Evolutionary conservation across 345 rosid genomes (phyloP).

Genomic region (Rubroshorea leprosula): DNA sequence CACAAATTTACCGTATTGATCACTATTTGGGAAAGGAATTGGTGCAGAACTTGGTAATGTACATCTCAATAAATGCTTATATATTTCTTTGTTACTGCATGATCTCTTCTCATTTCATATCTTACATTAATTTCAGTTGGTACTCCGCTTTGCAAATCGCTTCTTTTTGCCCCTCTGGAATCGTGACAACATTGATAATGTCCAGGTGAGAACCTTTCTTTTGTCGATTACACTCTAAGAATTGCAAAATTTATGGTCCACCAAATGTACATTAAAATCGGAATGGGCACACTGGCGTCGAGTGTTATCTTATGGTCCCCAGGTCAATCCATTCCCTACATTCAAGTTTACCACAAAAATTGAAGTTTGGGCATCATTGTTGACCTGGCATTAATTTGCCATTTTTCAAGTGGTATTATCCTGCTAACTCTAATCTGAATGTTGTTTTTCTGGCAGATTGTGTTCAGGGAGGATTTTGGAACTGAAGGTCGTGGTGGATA

Average conservation of each 20-base stretch:
- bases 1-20: conserved; percentile 90
- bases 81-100: conserved; percentile 12
- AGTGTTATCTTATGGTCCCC: conserved; percentile 4
- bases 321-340: neutral
- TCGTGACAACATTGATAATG: conserved; percentile 90
- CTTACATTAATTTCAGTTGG: conserved; percentile 51
- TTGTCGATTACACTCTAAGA: neutral
- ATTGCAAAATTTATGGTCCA: neutral
- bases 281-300: conserved; percentile 4
- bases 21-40: conserved; percentile 95
- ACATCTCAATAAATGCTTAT: conserved; percentile 7
- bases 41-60: conserved; percentile 90
- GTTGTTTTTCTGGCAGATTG: conserved; percentile 50
- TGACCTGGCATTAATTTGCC: neutral
- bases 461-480: conserved; percentile 98
- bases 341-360: neutral
- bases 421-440: neutral
- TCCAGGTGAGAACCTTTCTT: conserved; percentile 60
- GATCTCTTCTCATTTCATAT: conserved; percentile 13
- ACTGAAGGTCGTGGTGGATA: conserved; percentile 99
- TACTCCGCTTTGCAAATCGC: conserved; percentile 97
- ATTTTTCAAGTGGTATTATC: neutral
- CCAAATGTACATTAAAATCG: too few relatives aligned
- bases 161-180: conserved; percentile 95
- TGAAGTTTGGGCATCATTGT: neutral